Evolutionary conservation across 2,329 filamentous ascomycete genomes (phyloP), one percentile per base, ranked within the genome.

Genomic region (Fusarium pseudocircinatum): DNA sequence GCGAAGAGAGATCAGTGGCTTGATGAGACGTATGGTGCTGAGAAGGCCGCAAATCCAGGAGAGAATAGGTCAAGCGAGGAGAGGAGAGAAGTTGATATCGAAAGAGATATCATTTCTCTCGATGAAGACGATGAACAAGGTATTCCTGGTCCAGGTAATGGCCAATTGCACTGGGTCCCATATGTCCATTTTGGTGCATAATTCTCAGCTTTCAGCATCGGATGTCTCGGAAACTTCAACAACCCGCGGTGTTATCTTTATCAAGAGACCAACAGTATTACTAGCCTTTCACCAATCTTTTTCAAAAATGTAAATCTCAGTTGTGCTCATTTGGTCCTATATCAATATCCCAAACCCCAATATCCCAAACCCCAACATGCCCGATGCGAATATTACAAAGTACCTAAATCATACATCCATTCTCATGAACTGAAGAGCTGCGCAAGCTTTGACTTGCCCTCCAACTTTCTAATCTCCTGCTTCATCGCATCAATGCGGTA

Each of bases 401-500:
- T 15, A 28, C 43, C 18, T 18, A 16, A 2, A n/a, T n/a, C 20
- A 18, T 32, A n/a, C 5, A 32, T 7, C 22, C n/a, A 4, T n/a
- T 12, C 30, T 50, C 20, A 63, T 1, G 46, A 40, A 22, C 28
- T 12, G 14, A 66, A 64, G 11, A 66, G 26, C 7, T 64, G 36
- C 15, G 22, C 30, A 44, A 64, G 47, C 15, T 57, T 66, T 15
- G 63, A 39, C 26, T 49, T 64, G 0, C 42, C 30, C 30, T 66
- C 63, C n/a, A 66, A 16, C 14, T 39, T 0, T 20, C 14, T 26
- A 4, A 66, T 64, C 15, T 66, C 63, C 7, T 64, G 49, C 43
- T 64, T 66, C 49, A 66, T 8, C 0, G 3, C 63, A 22, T 66
- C 63, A 14, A 66, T 64, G 6, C 63, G 63, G 5, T 64, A 66